These are phyloP conservation scores for Papiliotrema laurentii DNA, from an alignment of 1,284 basidiomycete genomes.

Conservation along the genomic window DNA sequence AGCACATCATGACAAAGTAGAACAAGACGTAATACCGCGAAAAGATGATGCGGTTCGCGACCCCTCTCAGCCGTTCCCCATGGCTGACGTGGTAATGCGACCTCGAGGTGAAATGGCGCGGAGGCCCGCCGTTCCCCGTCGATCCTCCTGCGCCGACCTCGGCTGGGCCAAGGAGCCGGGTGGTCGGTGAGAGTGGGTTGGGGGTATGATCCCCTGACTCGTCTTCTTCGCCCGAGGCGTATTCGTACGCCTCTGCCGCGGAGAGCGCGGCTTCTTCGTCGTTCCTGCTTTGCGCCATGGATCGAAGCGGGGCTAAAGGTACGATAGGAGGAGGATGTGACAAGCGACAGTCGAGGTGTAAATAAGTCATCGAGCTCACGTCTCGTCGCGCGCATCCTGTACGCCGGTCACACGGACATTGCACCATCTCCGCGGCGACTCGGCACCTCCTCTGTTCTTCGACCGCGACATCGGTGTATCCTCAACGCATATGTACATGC, in stretches of 20 bases:
- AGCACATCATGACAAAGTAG: slow-evolving; percentile 81
- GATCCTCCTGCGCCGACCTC: neutral
- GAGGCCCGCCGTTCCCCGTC: neutral
- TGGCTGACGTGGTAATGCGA: slow-evolving; percentile 44
- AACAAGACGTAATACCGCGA: slow-evolving; percentile 54
- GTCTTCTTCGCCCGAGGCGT: slow-evolving; percentile 1
- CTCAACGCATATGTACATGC: too few relatives aligned
- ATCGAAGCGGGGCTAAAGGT: neutral
- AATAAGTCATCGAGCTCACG: too few relatives aligned
- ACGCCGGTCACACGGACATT: too few relatives aligned
- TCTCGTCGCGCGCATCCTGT: too few relatives aligned
- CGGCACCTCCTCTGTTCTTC: too few relatives aligned
- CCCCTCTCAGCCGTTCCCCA: slow-evolving; percentile 43
- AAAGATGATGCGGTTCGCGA: slow-evolving; percentile 48
- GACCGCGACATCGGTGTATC: too few relatives aligned
- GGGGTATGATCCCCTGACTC: neutral
- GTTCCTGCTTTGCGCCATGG: too few relatives aligned
- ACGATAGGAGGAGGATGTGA: neutral
- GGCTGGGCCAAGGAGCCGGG: neutral
- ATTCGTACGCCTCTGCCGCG: slow-evolving; percentile 2
- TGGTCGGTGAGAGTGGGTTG: neutral
- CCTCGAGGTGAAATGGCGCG: slow-evolving; percentile 1
- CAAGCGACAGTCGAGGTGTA: neutral
- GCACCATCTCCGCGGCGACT: too few relatives aligned
- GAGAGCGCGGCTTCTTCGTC: neutral